Conservation (phyloP, 2,329 filamentous ascomycete genomes). For the Neocucurbitaria cava region DNA sequence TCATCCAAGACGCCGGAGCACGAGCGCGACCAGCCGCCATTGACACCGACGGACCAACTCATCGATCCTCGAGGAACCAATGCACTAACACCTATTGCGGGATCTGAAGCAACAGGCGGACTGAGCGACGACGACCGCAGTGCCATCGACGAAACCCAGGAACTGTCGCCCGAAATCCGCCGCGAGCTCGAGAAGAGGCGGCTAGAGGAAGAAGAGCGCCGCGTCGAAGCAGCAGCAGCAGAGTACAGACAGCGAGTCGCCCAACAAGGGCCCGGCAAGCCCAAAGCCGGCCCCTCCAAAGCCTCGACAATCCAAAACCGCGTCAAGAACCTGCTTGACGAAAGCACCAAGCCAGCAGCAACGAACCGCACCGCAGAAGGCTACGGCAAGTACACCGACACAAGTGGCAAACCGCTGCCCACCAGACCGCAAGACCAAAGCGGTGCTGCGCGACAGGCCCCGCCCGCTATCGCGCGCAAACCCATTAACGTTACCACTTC, state of each 20-base stretch:
- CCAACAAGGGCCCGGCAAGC: constrained; percentile 61
- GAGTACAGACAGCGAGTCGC: constrained; percentile 83
- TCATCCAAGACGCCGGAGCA: constrained; percentile 30
- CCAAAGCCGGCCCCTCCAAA: constrained; percentile 58
- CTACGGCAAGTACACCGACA: constrained; percentile 82
- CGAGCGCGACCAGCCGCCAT: constrained; percentile 34
- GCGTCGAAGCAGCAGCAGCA: constrained; percentile 86
- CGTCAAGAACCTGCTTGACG: constrained; percentile 83
- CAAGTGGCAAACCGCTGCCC: constrained; percentile 40
- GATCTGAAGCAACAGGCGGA: constrained; percentile 75
- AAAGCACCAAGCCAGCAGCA: constrained; percentile 65
- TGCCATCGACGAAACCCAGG: constrained; percentile 69
- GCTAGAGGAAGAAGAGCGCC: constrained; percentile 84
- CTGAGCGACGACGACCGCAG: constrained; percentile 73
- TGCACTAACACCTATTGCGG: constrained; percentile 70
- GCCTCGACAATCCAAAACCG: constrained; percentile 91
- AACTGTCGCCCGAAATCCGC: constrained; percentile 84
- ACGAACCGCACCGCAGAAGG: constrained; percentile 79
- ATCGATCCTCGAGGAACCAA: constrained; percentile 28
- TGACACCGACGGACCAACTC: constrained; percentile 34
- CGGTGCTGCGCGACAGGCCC: constrained; percentile 26
- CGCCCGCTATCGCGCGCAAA: constrained; percentile 54
- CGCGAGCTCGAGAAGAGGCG: constrained; percentile 85
- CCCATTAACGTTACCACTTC: constrained; percentile 53
- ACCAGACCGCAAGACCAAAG: constrained; percentile 37